Percentiles rank a stretch among this genome's conserved stretches.
Conservation (phyloP, 2,329 filamentous ascomycete genomes). For the Nigrospora oryzae region DNA sequence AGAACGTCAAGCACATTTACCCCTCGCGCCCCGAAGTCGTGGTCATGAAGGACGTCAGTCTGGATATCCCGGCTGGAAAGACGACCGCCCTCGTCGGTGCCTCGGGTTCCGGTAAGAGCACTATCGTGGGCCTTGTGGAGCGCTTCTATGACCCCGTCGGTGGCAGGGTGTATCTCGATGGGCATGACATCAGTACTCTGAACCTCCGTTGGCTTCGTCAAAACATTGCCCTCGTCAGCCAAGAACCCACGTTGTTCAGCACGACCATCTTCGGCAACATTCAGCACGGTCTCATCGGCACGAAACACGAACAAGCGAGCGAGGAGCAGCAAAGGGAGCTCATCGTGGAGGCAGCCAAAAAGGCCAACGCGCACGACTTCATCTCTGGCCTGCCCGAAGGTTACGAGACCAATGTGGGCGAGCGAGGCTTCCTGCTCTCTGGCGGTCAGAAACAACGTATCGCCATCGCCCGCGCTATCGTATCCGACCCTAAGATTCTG, state of each 20-base stretch:
- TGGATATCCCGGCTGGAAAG: slow-evolving; percentile 79
- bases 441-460: slow-evolving; percentile 97
- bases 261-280: slow-evolving; percentile 90
- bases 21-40: slow-evolving; percentile 85
- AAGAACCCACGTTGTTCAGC: slow-evolving; percentile 85
- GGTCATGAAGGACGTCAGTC: slow-evolving; percentile 76
- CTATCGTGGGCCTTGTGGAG: slow-evolving; percentile 86
- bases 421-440: slow-evolving; percentile 84
- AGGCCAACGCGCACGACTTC: slow-evolving; percentile 93
- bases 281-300: slow-evolving; percentile 81
- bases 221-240: slow-evolving; percentile 85
- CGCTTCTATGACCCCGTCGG: slow-evolving; percentile 87
- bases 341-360: slow-evolving; percentile 74
- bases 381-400: slow-evolving; percentile 73
- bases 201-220: slow-evolving; percentile 89
- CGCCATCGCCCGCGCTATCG: slow-evolving; percentile 83
- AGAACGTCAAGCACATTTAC: slow-evolving; percentile 85
- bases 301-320: slow-evolving; percentile 58
- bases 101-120: slow-evolving; percentile 90
- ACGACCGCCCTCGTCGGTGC: slow-evolving; percentile 89
- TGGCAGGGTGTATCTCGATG: slow-evolving; percentile 73
- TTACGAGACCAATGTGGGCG: slow-evolving; percentile 92
- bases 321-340: slow-evolving; percentile 62
- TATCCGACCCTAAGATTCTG: slow-evolving; percentile 85
- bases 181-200: slow-evolving; percentile 68